phyloP scores from a whole-genome alignment of 2,329 filamentous ascomycete genomes.

The Aspergillus sp. region DNA sequence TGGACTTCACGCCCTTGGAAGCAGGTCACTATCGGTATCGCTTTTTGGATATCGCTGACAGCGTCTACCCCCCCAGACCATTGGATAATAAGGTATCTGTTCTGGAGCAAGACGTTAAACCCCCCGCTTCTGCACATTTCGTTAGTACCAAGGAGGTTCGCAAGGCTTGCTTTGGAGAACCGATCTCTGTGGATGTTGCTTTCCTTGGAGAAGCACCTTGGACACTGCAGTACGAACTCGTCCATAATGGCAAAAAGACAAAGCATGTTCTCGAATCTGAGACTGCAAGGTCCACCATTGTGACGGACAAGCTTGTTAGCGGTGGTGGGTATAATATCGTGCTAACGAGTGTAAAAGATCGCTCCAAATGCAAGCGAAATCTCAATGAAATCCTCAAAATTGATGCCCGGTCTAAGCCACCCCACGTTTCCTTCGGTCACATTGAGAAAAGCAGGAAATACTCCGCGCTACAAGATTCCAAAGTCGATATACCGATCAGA shows the following conservation, averaged over 20 bases:
- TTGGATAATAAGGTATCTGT: conserved; percentile 62
- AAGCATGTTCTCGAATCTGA: conserved; percentile 68
- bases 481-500: conserved; percentile 74
- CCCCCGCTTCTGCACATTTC: conserved; percentile 75
- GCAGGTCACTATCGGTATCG: conserved; percentile 86
- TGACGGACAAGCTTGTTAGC: conserved; percentile 70
- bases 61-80: conserved; percentile 69
- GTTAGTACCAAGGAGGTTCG: conserved; percentile 57
- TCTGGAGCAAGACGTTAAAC: conserved; percentile 88
- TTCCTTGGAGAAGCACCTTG: conserved; percentile 84
- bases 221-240: conserved; percentile 85
- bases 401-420: conserved; percentile 81
- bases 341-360: conserved; percentile 82
- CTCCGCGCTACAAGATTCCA: conserved; percentile 73
- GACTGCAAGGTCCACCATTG: conserved; percentile 65
- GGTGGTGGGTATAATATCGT: conserved; percentile 90
- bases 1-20: conserved; percentile 77
- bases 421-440: conserved; percentile 80
- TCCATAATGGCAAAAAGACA: conserved; percentile 82
- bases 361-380: conserved; percentile 80
- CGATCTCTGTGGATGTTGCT: conserved; percentile 70
- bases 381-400: conserved; percentile 84
- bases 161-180: conserved; percentile 79
- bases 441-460: conserved; percentile 77
- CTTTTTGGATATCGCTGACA: conserved; percentile 78